Percentiles rank a stretch among this genome's conserved stretches.
Conservation (phyloP, 495 filamentous ascomycete species). For the Thermothielavioides terrestris region DNA sequence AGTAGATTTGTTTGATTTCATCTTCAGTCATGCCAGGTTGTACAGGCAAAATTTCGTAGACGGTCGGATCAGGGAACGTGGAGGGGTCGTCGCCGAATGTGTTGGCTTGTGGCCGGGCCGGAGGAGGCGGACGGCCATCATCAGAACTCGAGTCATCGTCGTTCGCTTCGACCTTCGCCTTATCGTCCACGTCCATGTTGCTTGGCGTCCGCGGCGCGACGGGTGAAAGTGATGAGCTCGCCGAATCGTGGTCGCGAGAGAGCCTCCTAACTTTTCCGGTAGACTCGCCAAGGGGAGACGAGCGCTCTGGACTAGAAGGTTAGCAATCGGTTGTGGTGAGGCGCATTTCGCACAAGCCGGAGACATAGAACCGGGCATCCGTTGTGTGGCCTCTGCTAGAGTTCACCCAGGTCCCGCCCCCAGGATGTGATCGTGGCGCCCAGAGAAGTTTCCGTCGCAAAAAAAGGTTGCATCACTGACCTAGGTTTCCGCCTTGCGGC, state of each 20-base stretch:
- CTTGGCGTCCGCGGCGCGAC: slow-evolving; percentile 40
- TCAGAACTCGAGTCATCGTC: slow-evolving; percentile 54
- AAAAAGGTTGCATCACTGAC: slow-evolving; percentile 38
- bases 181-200: slow-evolving; percentile 44
- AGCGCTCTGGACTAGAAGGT: slow-evolving; percentile 28
- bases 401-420: too few species aligned
- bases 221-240: slow-evolving; percentile 58
- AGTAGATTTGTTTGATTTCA: slow-evolving; percentile 75
- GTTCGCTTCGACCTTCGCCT: slow-evolving; percentile 39
- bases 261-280: slow-evolving; percentile 37
- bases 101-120: slow-evolving; percentile 62
- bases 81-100: slow-evolving; percentile 87
- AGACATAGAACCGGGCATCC: slow-evolving; percentile 1
- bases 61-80: slow-evolving; percentile 84
- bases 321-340: slow-evolving; percentile 2
- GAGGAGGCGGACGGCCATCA: slow-evolving; percentile 71
- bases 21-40: slow-evolving; percentile 67
- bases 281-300: slow-evolving; percentile 36
- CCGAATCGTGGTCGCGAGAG: slow-evolving; percentile 47
- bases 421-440: not conserved
- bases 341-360: not conserved
- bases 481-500: slow-evolving; percentile 59
- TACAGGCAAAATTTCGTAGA: slow-evolving; percentile 82
- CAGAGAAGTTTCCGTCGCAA: slow-evolving; percentile 1
- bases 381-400: not conserved